phyloP scores from a whole-genome alignment of 2,329 filamentous ascomycete species.

The Penicillium glabrum region DNA sequence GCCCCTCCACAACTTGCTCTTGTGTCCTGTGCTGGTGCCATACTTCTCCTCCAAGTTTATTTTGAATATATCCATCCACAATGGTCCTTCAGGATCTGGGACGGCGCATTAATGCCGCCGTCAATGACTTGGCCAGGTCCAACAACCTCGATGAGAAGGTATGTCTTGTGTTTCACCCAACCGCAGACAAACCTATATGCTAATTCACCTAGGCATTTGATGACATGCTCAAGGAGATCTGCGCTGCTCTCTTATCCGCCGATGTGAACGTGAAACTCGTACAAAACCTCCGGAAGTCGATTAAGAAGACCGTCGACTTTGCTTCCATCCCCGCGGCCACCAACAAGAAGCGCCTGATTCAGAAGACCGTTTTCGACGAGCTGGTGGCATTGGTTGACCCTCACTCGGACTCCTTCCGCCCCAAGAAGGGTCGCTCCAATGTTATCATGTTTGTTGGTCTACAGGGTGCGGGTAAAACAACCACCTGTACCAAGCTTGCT shows the following conservation, averaged over 20 bases:
- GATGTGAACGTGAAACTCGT: slow-evolving; percentile 97
- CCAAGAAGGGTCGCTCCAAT: slow-evolving; percentile 92
- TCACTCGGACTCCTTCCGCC: slow-evolving; percentile 91
- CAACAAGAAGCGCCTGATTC: slow-evolving; percentile 98
- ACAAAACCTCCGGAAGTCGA: slow-evolving; percentile 85
- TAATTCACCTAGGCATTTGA: slow-evolving; percentile 73
- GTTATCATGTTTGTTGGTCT: slow-evolving; percentile 99
- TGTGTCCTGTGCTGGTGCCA: slow-evolving; percentile 6
- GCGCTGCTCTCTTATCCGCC: slow-evolving; percentile 89
- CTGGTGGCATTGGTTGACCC: slow-evolving; percentile 94
- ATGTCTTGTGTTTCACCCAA: slow-evolving; percentile 13
- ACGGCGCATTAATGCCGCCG: slow-evolving; percentile 95
- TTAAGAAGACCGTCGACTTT: slow-evolving; percentile 89
- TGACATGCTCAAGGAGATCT: slow-evolving; percentile 97
- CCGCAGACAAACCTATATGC: neutral
- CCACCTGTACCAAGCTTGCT: slow-evolving; percentile 95
- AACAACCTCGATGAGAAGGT: slow-evolving; percentile 96
- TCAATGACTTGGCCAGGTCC: slow-evolving; percentile 88
- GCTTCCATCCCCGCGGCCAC: slow-evolving; percentile 85
- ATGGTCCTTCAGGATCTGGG: slow-evolving; percentile 99
- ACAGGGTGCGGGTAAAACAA: slow-evolving; percentile 97
- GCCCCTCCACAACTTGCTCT: slow-evolving; percentile 18
- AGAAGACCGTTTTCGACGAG: slow-evolving; percentile 97
- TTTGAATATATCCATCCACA: slow-evolving; percentile 24
- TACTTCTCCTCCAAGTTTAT: slow-evolving; percentile 5